Evolutionary conservation across 768 basidiomycete species (phyloP), one percentile per base, ranked within the genome.

Genomic region (Nevesoporus exiguus): DNA sequence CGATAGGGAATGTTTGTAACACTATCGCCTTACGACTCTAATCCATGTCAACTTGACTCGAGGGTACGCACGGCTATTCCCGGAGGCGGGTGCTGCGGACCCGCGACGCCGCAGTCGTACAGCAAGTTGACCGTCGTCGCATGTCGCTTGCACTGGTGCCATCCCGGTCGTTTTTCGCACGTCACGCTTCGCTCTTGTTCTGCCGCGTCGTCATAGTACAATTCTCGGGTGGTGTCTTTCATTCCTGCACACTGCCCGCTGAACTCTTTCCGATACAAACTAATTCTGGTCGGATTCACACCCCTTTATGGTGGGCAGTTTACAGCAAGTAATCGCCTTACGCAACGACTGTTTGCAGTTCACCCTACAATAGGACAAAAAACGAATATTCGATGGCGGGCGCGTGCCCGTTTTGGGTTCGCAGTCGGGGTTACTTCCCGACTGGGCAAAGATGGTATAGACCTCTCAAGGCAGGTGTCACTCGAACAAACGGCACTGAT

Each of bases 291-390:
- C 17, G 22, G 22, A 14, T 36, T 47, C 59, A 25, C 43, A 15
- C 24, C 6, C 42, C 42, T 21, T 7, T 19, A 19, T 33, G 30
- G 31, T 19, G 49, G 47, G 27, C 7, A 7, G 2, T 31, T 9
- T 59, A 70, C 66, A 70, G 66, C 68, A 68, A 61, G 44, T 43
- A 15, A 3, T 19, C 22, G 40, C 36, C 47, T 53, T 47, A 56
- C 51, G 43, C 19, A 21, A 21, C 40, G 29, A 13, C 1, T 21
- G 31, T 48, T 54, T 33, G 46, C 34, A 9, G 31, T 33, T 11
- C 31, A 5, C 13, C 31, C 31, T 33, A 29, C 27, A 29, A 29
- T 29, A 29, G 3, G 6, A 24, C 19, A 9, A 21, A 44, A 43
- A 8, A 10, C 15, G 14, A 56, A 15, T n/a, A 1, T 48, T 47